Evolutionary conservation across 2,329 filamentous ascomycete species (phyloP), one percentile per base, ranked within the genome.

Genomic region (Nemania sp.): DNA sequence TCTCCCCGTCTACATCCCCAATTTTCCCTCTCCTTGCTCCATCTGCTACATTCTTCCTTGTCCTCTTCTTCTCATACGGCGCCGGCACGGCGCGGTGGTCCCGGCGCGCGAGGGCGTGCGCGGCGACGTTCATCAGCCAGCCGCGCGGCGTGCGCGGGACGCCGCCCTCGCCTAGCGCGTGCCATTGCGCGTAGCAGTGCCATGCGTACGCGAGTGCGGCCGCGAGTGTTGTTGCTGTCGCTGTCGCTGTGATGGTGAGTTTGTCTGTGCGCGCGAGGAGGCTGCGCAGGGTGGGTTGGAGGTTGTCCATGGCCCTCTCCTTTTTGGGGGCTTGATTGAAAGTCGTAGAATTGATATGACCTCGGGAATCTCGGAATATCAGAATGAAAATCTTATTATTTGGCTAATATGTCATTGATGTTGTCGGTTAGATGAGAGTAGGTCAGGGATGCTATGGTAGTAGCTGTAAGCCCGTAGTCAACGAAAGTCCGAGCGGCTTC

Each of bases 91-190:
- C 65, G 5, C 68, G 57, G 2, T 64, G 64, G 57, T 77, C 75
- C 24, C 61, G 56, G 6, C 68, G 60, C 20, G 70, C 68, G 15
- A 76, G 17, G 2, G 66, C 57, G 49, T 69, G 69, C n/a, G 72
- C 46, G 5, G 61, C 12, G 7, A 66, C 58, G 58, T 76, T 73
- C 2, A 71, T 17, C 0, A 74, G 63, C 72, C 73, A 79, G 26
- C 77, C 77, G 17, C 66, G 26, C 23, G 71, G 23, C 50, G 77
- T 75, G 61, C 75, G 67, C 0, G 76, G 75, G 0, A 77, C 52
- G 14, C 76, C 76, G 52, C 77, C 75, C 3, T 68, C 70, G 12
- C 76, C 76, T 26, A 79, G 69, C 1, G 72, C 70, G 14, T 75
- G 68, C 62, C 66, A 79, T 42, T 65, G 68, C 3, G 59, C 65